Percentiles rank a stretch among this genome's conserved stretches.
Evolutionary conservation across 441 rosid species (phyloP).

Genomic region (Flueggea neowawraea): DNA sequence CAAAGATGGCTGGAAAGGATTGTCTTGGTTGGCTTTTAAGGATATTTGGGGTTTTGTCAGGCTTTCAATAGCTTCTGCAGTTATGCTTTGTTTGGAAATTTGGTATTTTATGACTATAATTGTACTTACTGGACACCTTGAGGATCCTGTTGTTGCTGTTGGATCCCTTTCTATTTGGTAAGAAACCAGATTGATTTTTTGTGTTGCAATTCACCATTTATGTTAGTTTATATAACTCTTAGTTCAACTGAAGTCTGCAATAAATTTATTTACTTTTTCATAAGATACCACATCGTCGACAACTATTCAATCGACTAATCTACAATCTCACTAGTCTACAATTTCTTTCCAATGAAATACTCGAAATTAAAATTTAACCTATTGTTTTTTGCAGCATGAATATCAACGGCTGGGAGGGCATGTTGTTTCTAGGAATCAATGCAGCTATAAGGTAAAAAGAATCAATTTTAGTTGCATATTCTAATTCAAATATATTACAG

Average conservation of each 20-base stretch:
- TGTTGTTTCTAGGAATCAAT: conserved; percentile 84
- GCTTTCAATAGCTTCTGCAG: conserved; percentile 80
- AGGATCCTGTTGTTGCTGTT: conserved; percentile 68
- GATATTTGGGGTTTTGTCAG: conserved; percentile 73
- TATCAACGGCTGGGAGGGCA: conserved; percentile 96
- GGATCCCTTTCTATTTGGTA: conserved; percentile 93
- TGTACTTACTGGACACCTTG: conserved; percentile 89
- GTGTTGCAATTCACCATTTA: no score
- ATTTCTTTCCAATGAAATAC: no score
- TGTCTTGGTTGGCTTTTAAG: conserved; percentile 77
- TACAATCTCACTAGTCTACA: no score
- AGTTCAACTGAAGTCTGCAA: no score
- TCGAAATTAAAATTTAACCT: no score
- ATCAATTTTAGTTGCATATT: no score
- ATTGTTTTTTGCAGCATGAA: conserved; percentile 60
- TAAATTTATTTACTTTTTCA: no score
- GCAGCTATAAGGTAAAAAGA: conserved; percentile 70
- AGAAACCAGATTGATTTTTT: conserved; percentile 4
- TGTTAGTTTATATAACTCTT: no score
- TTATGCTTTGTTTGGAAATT: conserved; percentile 92
- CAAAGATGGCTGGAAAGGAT: conserved; percentile 73
- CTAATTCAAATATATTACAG: no score
- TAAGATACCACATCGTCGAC: no score
- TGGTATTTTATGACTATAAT: conserved; percentile 92
- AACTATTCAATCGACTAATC: no score